These are phyloP conservation scores for Gynostemma pentaphyllum DNA, from an alignment of 306 rosid species.

Conservation along the genomic window DNA sequence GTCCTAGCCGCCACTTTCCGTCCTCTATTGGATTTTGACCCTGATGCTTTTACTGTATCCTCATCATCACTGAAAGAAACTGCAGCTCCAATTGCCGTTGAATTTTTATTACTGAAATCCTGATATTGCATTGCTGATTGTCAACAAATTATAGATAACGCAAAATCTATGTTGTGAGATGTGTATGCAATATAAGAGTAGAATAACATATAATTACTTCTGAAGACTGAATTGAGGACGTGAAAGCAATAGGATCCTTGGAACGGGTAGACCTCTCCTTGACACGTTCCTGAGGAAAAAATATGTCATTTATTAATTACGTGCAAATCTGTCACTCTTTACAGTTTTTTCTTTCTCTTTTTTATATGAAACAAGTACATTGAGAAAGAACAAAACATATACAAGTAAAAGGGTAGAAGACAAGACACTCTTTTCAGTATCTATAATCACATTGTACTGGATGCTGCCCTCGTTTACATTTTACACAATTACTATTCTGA, in stretches of 20 bases:
- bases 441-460: background rate
- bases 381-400: too few relatives aligned
- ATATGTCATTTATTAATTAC: background rate
- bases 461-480: slow-evolving; percentile 1
- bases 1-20: slow-evolving; percentile 42
- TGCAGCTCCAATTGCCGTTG: slow-evolving; percentile 49
- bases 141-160: background rate
- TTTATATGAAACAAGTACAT: too few relatives aligned
- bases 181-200: slow-evolving; percentile 5
- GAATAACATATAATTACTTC: slow-evolving; percentile 40
- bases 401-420: too few relatives aligned
- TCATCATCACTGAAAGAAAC: slow-evolving; percentile 91
- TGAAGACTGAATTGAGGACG: slow-evolving; percentile 33
- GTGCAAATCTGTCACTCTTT: background rate
- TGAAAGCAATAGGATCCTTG: slow-evolving; percentile 36
- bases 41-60: slow-evolving; percentile 42
- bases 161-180: background rate
- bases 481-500: slow-evolving; percentile 1
- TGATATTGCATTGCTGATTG: slow-evolving; percentile 9
- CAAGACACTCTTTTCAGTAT: background rate
- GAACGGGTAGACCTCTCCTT: slow-evolving; percentile 52
- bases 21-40: slow-evolving; percentile 61
- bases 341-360: too few relatives aligned
- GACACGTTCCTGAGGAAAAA: slow-evolving; percentile 56
- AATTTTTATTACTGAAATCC: slow-evolving; percentile 49